Evolutionary conservation across 228 moss, liverwort and hornwort species (phyloP).

Genomic region (Sphagnum magellanicum): DNA sequence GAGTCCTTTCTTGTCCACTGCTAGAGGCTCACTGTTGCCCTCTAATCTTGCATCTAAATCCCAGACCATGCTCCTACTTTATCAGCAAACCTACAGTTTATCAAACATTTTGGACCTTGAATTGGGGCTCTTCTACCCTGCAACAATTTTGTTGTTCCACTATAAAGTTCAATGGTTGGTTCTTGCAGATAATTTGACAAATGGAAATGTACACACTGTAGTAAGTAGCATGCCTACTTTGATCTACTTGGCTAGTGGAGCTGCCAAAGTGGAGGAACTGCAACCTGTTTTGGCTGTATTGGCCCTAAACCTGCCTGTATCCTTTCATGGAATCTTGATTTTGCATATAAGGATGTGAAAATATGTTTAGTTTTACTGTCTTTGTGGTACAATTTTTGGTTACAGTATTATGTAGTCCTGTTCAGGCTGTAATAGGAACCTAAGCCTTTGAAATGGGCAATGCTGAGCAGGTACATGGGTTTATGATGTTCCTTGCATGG

Average conservation of each 20-base stretch:
- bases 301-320: neutral
- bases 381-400: neutral
- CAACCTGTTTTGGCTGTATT: conserved; percentile 80
- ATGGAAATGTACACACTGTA: conserved; percentile 81
- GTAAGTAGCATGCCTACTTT: conserved; percentile 78
- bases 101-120: neutral
- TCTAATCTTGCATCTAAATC: neutral
- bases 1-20: neutral
- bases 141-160: neutral
- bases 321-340: too few species aligned
- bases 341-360: too few species aligned
- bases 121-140: neutral
- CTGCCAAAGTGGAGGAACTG: conserved; percentile 85
- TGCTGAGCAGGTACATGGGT: conserved; percentile 72
- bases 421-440: neutral
- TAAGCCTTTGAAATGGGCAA: neutral
- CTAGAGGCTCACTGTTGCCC: neutral
- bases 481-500: conserved; percentile 99
- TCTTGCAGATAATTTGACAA: conserved; percentile 54
- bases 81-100: neutral
- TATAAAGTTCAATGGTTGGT: neutral
- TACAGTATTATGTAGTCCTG: neutral
- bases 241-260: conserved; percentile 66
- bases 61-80: neutral
- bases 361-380: neutral